Evolutionary conservation across 2,329 filamentous ascomycete species (phyloP), one percentile per base, ranked within the genome.

Genomic region (Ceratocystis harringtonii): DNA sequence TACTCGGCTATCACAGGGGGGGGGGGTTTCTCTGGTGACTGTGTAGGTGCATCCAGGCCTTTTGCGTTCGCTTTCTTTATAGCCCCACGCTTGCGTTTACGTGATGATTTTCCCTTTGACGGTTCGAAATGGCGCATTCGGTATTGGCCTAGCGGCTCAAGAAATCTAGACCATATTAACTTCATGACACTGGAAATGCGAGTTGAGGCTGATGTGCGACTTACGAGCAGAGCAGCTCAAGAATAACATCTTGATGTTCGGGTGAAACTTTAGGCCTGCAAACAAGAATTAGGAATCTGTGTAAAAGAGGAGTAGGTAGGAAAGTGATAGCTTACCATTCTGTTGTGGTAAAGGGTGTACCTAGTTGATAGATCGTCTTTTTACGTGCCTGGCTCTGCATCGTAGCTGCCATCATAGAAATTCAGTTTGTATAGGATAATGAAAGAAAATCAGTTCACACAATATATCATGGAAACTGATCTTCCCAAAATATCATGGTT

Each of bases 221-320:
- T 70, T 78, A 88, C 86, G 78, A 81, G 80, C 82, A 87, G 4
- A 89, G 77, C 61, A 90, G 76, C 68, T 88, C 84, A 8, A 89
- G 72, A 45, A 89, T 85, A 3, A 79, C 78, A 63, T 85, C 80
- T 72, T 88, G 84, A 63, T 88, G 78, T 61, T 82, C 76, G 19
- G 75, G 71, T 1, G 78, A 76, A 55, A 88, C 78, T 52, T 78
- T 73, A 6, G 87, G 87, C 85, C 87, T 90, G 61, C 5, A 2
- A 5, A n/a, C 50, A 15, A 19, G n/a, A 22, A 17, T 61, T 48
- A 61, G 63, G 12, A 30, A 25, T 15, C 8, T n/a, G 55, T 32
- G 7, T 28, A 10, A 41, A 1, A 61, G 19, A 41, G 32, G 25
- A 41, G 32, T 30, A 7, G 7, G 5, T 17, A 17, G 15, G n/a